Evolutionary conservation across 805 yeast species (phyloP), one percentile per base, ranked within the genome.

Genomic region (Myxozyma neotropica): DNA sequence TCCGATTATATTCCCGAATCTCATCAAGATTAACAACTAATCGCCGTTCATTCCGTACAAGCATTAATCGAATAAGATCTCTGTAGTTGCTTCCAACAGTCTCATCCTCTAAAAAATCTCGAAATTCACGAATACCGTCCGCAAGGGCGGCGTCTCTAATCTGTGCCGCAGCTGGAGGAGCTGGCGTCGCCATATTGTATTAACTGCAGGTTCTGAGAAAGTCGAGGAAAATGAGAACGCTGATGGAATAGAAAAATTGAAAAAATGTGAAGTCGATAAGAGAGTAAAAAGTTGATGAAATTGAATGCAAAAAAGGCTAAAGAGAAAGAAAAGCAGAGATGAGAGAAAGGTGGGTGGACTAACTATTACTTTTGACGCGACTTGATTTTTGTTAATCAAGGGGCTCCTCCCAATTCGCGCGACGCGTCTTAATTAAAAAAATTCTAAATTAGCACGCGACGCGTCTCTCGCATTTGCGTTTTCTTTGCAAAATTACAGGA

Each of bases 91-190:
- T 80, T 5, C 72, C 74, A 42, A 81, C 79, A 19, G 77, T 79
- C 57, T 81, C 81, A 24, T 84, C 79, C 40, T 78, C 81, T 48
- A 94, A 76, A 71, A 92, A 93, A 68, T 93, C 97, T 66, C 88
- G 91, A 75, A 93, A 93, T 67, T 86, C 80, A 70, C 96, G 84
- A 21, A 88, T 89, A 65, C 97, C 85, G 72, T 92, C 97, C 56
- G 23, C 47, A 15, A 40, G 53, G 10, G 53, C 36, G 8, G 66
- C 66, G 35, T 54, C 64, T 6, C 40, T 21, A 5, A 50, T 42
- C 24, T 47, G 43, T n/a, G 21, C 17, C 42, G 51, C 49, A 19
- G 31, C 51, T 10, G n/a, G n/a, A 4, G 21, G 17, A 7, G 40
- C 42, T 6, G 15, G 54, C 10, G 45, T 50, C 26, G 15, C 46